phyloP scores from a whole-genome alignment of 2,329 filamentous ascomycete species.

The Talaromyces sp. region DNA sequence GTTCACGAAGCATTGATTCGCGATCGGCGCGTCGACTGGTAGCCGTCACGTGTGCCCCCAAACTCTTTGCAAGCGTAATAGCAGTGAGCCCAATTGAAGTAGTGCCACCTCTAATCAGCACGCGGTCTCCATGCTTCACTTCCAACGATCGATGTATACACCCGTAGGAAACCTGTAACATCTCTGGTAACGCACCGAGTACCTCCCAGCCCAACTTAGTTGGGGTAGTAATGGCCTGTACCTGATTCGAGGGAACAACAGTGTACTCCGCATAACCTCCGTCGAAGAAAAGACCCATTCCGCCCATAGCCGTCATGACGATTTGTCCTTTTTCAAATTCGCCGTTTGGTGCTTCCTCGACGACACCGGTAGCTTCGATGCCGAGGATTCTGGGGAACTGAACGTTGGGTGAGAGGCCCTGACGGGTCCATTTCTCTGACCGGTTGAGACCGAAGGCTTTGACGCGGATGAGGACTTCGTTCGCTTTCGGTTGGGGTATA shows the following conservation, averaged over 20 bases:
- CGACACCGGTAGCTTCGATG: conserved; percentile 46
- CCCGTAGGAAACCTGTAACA: conserved; percentile 51
- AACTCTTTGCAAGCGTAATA: conserved; percentile 42
- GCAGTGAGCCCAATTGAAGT: conserved; percentile 48
- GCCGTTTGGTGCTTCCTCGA: conserved; percentile 34
- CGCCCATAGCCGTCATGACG: conserved; percentile 50
- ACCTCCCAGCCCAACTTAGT: conserved; percentile 41
- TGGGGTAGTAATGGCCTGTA: conserved; percentile 30
- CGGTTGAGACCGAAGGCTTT: conserved; percentile 48
- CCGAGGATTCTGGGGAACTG: conserved; percentile 45
- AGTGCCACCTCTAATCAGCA: conserved; percentile 49
- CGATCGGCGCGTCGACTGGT: conserved; percentile 40
- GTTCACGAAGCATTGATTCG: conserved; percentile 11
- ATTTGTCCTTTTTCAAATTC: conserved; percentile 39
- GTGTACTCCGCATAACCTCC: conserved; percentile 52
- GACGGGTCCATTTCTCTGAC: conserved; percentile 46
- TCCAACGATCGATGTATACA: conserved; percentile 38
- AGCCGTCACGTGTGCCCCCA: conserved; percentile 38
- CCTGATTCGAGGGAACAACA: conserved; percentile 41
- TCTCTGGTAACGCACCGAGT: conserved; percentile 49
- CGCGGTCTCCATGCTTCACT: conserved; percentile 38
- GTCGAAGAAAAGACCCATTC: conserved; percentile 46
- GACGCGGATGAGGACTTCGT: conserved; percentile 41
- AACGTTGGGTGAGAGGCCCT: conserved; percentile 41
- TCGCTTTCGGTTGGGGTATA: background rate